Evolutionary conservation across 805 yeast genomes (phyloP).

Genomic region (Huiozyma naganishii): DNA sequence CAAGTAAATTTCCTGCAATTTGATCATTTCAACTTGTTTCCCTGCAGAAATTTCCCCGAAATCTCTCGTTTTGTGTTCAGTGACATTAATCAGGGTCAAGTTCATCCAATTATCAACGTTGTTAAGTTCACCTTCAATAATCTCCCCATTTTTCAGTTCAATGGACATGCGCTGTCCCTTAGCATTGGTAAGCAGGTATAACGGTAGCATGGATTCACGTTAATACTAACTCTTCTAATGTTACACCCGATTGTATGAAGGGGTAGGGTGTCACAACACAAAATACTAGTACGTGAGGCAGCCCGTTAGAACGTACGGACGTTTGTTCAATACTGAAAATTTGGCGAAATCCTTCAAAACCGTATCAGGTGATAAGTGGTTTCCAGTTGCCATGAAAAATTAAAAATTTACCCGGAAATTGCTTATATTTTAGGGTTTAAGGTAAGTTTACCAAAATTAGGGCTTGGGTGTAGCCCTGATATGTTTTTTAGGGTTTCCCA

Average conservation of each 20-base stretch:
- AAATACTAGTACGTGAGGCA: not conserved
- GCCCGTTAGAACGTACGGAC: not conserved
- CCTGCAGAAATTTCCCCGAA: slow-evolving; percentile 27
- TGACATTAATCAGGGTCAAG: slow-evolving; percentile 67
- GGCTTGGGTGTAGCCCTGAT: too few species aligned
- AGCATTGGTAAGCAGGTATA: slow-evolving; percentile 81
- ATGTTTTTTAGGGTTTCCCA: too few species aligned
- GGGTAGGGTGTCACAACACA: not conserved
- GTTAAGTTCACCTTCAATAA: slow-evolving; percentile 70
- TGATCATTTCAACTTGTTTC: slow-evolving; percentile 37
- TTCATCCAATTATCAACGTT: slow-evolving; percentile 97
- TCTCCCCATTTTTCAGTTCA: slow-evolving; percentile 86
- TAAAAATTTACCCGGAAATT: too few species aligned
- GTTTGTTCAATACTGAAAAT: too few species aligned
- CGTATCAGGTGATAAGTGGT: too few species aligned
- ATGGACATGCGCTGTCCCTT: slow-evolving; percentile 80
- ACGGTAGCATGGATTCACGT: slow-evolving; percentile 50
- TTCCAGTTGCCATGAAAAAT: too few species aligned
- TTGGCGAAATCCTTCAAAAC: too few species aligned
- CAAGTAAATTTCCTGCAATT: slow-evolving; percentile 64
- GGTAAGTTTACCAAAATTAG: too few species aligned
- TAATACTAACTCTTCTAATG: not conserved
- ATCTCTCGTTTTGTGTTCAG: slow-evolving; percentile 18
- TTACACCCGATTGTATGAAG: not conserved
- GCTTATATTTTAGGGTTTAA: too few species aligned